A percentile compares a stretch with the other conserved stretches of the same genome.
Conservation (phyloP, 2,329 filamentous ascomycete species). For the Cladosporium cucumerinum region DNA sequence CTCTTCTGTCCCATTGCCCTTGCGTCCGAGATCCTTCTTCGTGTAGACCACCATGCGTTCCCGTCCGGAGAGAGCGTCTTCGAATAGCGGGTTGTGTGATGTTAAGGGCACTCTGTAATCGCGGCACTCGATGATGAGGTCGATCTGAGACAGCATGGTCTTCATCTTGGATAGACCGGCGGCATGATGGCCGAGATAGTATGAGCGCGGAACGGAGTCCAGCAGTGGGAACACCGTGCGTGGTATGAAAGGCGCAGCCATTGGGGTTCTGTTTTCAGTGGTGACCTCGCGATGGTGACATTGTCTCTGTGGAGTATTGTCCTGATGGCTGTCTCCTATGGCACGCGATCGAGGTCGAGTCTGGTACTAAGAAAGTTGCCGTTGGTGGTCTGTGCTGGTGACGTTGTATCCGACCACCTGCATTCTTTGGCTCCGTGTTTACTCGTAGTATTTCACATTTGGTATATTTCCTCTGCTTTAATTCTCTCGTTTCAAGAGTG, state of each 20-base stretch:
- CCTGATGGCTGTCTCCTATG: background rate
- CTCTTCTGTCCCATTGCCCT: slow-evolving; percentile 33
- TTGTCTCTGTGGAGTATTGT: background rate
- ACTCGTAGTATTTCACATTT: background rate
- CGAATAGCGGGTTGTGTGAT: slow-evolving; percentile 85
- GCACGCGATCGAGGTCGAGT: background rate
- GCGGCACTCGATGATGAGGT: slow-evolving; percentile 89
- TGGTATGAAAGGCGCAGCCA: slow-evolving; percentile 61
- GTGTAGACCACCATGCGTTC: slow-evolving; percentile 85
- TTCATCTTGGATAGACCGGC: slow-evolving; percentile 80
- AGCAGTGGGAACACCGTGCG: slow-evolving; percentile 71
- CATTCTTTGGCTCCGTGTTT: slow-evolving; percentile 9
- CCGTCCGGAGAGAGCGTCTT: slow-evolving; percentile 68
- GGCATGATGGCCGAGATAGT: slow-evolving; percentile 91
- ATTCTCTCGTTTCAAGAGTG: background rate
- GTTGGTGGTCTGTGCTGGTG: slow-evolving; percentile 7
- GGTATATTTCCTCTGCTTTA: background rate
- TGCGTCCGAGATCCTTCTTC: slow-evolving; percentile 71
- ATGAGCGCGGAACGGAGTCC: slow-evolving; percentile 75
- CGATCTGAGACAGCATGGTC: slow-evolving; percentile 71
- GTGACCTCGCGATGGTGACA: slow-evolving; percentile 12
- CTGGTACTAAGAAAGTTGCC: background rate
- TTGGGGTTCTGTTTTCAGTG: slow-evolving; percentile 13
- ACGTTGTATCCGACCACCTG: background rate
- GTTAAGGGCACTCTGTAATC: slow-evolving; percentile 89